Evolutionary conservation across 1,284 basidiomycete genomes (phyloP).

Genomic region (Peniophora sp.): DNA sequence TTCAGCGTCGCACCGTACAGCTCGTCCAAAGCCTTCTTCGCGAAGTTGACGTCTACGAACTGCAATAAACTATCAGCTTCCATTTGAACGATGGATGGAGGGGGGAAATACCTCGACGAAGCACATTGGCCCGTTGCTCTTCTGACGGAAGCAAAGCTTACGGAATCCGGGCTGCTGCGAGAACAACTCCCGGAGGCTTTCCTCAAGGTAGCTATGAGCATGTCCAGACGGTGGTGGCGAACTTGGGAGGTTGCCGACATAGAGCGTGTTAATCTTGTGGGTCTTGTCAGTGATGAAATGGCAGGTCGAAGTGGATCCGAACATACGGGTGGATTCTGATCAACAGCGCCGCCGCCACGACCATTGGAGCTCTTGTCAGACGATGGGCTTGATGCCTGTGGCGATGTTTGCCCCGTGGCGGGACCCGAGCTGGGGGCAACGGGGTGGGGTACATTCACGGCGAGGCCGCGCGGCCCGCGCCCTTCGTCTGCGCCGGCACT

Average conservation of each 20-base stretch:
- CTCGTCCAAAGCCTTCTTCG: slow-evolving; percentile 80
- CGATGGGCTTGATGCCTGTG: slow-evolving; percentile 36
- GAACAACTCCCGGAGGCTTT: slow-evolving; percentile 78
- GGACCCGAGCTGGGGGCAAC: slow-evolving; percentile 18
- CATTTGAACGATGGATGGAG: neutral
- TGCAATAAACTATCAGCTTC: slow-evolving; percentile 22
- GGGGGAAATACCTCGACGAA: slow-evolving; percentile 71
- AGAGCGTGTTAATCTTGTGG: slow-evolving; percentile 81
- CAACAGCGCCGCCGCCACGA: slow-evolving; percentile 45
- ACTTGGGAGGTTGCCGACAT: slow-evolving; percentile 89
- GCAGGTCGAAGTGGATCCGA: neutral
- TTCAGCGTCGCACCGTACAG: slow-evolving; percentile 88
- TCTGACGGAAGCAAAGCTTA: slow-evolving; percentile 90
- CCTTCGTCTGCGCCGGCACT: slow-evolving; percentile 31
- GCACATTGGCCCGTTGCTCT: slow-evolving; percentile 96
- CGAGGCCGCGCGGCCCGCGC: slow-evolving; percentile 35
- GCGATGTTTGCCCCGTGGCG: slow-evolving; percentile 30
- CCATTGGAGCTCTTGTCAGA: slow-evolving; percentile 32
- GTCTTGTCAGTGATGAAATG: neutral
- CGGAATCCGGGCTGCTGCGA: slow-evolving; percentile 76
- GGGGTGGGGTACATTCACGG: slow-evolving; percentile 16
- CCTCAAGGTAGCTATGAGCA: slow-evolving; percentile 77
- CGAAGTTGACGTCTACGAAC: slow-evolving; percentile 87
- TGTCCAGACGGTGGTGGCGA: slow-evolving; percentile 56
- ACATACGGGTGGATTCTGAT: slow-evolving; percentile 83